These are phyloP conservation scores for Favolaschia claudopus DNA, from an alignment of 768 basidiomycete species.

Conservation along the genomic window DNA sequence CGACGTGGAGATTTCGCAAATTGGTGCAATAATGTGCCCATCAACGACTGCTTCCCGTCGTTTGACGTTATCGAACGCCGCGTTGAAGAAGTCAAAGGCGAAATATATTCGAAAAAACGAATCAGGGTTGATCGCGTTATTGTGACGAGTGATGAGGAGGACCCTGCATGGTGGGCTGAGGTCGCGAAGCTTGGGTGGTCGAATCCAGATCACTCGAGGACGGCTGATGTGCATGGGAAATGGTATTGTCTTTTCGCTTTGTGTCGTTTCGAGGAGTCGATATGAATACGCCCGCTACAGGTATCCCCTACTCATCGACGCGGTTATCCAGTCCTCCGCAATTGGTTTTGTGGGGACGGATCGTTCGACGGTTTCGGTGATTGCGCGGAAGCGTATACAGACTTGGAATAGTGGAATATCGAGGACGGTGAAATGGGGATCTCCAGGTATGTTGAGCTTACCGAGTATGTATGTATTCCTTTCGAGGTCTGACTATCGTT, in stretches of 20 bases:
- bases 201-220: constrained; percentile 37
- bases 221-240: constrained; percentile 35
- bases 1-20: constrained; percentile 43
- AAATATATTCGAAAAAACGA: constrained; percentile 33
- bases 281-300: constrained; percentile 36
- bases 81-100: constrained; percentile 39
- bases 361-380: constrained; percentile 54
- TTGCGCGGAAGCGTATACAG: constrained; percentile 52
- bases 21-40: constrained; percentile 35
- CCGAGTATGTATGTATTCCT: no score
- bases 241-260: no score
- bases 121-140: constrained; percentile 39
- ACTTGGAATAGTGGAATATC: constrained; percentile 46
- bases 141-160: constrained; percentile 49
- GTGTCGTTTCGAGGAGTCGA: no score
- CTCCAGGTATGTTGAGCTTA: no score
- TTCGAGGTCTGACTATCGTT: no score
- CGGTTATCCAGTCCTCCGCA: constrained; percentile 52
- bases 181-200: constrained; percentile 42
- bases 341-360: constrained; percentile 59
- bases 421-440: constrained; percentile 49
- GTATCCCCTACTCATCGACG: constrained; percentile 57
- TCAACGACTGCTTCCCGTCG: constrained; percentile 39
- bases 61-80: constrained; percentile 35
- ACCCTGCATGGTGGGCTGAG: constrained; percentile 42